These are phyloP conservation scores for Capsicum pubescens DNA, from an alignment of 257 asterid genomes.

Conservation along the genomic window DNA sequence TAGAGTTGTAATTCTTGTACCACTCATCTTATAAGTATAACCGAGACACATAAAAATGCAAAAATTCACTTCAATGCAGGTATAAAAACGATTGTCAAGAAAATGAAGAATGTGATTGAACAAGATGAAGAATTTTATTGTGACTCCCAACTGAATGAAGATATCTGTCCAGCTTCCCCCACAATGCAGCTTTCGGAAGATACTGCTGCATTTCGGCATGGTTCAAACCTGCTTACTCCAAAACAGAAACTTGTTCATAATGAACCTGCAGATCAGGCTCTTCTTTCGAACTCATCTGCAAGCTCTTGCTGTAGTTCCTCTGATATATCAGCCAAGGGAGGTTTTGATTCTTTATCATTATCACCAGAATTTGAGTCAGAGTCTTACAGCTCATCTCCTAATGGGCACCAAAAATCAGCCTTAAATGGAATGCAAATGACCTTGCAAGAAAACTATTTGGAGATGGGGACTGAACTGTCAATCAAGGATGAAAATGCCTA, in stretches of 20 bases:
- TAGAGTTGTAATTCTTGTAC: constrained; percentile 18
- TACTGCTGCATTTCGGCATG: constrained; percentile 28
- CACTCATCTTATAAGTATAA: not conserved
- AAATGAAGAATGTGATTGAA: constrained; percentile 52
- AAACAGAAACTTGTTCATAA: constrained; percentile 45
- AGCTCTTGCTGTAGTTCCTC: constrained; percentile 68
- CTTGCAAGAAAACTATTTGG: constrained; percentile 35
- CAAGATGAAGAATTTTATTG: constrained; percentile 35
- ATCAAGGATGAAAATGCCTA: not conserved
- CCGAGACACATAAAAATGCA: not conserved
- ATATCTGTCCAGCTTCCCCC: constrained; percentile 11
- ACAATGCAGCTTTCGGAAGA: constrained; percentile 35
- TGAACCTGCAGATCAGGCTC: constrained; percentile 42
- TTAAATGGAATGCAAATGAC: constrained; percentile 28
- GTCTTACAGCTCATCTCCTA: constrained; percentile 46
- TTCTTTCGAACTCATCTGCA: constrained; percentile 44
- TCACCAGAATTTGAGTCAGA: constrained; percentile 85
- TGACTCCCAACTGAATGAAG: constrained; percentile 22
- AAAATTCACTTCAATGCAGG: constrained; percentile 45
- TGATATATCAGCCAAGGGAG: constrained; percentile 51
- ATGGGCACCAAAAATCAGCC: constrained; percentile 33
- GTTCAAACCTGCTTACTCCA: constrained; percentile 52
- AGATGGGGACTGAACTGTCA: constrained; percentile 33
- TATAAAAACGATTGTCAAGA: constrained; percentile 52
- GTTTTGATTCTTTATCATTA: constrained; percentile 52